Conservation (phyloP, 1,139 yeast species). For the Kazachstania sp. region DNA sequence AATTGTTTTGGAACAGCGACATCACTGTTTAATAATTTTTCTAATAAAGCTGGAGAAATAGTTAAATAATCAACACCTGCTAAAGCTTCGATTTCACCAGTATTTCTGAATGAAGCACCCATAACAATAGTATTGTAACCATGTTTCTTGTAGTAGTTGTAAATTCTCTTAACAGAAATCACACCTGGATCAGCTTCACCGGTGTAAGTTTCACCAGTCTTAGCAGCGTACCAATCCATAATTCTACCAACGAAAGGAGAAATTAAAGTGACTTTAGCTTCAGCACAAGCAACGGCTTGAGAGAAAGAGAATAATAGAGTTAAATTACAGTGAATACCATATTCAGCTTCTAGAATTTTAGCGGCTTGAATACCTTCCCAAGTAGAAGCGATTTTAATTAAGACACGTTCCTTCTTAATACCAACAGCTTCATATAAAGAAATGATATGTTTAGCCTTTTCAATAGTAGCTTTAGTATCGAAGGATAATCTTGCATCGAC, state of each 20-base stretch:
- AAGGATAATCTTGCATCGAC: slow-evolving; percentile 97
- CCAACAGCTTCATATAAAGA: slow-evolving; percentile 77
- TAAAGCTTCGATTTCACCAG: slow-evolving; percentile 90
- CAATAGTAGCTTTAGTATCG: slow-evolving; percentile 85
- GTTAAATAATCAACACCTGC: slow-evolving; percentile 98
- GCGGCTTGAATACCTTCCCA: slow-evolving; percentile 99
- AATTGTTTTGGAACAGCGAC: slow-evolving; percentile 75
- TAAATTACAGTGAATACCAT: slow-evolving; percentile 91
- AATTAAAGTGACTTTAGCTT: slow-evolving; percentile 89
- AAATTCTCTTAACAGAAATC: slow-evolving; percentile 73
- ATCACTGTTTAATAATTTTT: slow-evolving; percentile 71
- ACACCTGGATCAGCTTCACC: slow-evolving; percentile 94
- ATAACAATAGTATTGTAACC: slow-evolving; percentile 95
- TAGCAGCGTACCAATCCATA: slow-evolving; percentile 96
- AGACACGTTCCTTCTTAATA: slow-evolving; percentile 76
- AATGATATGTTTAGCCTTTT: slow-evolving; percentile 85
- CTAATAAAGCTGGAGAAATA: slow-evolving; percentile 87
- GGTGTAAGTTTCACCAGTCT: slow-evolving; percentile 81
- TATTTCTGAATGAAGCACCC: slow-evolving; percentile 99
- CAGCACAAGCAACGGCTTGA: slow-evolving; percentile 99
- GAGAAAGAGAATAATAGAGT: slow-evolving; percentile 89
- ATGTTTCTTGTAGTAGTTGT: slow-evolving; percentile 96
- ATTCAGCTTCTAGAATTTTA: slow-evolving; percentile 80
- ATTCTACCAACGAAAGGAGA: slow-evolving; percentile 99
- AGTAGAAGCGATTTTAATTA: slow-evolving; percentile 95